These are phyloP conservation scores for Rhizopogon vulgaris DNA, from an alignment of 768 basidiomycete genomes.

Conservation along the genomic window DNA sequence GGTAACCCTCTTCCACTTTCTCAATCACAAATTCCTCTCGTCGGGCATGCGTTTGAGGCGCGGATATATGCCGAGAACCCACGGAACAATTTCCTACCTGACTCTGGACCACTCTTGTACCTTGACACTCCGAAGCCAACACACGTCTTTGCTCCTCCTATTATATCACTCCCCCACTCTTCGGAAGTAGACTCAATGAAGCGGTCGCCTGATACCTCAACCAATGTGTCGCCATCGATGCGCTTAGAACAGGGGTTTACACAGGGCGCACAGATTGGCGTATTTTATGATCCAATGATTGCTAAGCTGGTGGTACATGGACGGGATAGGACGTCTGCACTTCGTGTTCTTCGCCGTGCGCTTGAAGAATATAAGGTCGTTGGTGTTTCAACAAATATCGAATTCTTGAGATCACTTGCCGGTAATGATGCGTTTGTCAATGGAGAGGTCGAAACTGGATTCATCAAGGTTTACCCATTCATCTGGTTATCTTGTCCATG, in stretches of 20 bases:
- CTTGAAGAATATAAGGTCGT: slow-evolving; percentile 88
- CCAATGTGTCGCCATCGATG: slow-evolving; percentile 48
- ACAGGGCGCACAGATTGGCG: slow-evolving; percentile 74
- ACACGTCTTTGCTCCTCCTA: slow-evolving; percentile 52
- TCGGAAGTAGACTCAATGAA: slow-evolving; percentile 9
- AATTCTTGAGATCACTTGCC: slow-evolving; percentile 76
- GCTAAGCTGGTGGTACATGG: slow-evolving; percentile 90
- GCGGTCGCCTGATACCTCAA: slow-evolving; percentile 14
- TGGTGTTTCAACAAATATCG: slow-evolving; percentile 87
- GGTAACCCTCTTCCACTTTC: slow-evolving; percentile 78
- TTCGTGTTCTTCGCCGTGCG: slow-evolving; percentile 73
- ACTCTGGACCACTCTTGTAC: slow-evolving; percentile 78
- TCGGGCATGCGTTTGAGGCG: slow-evolving; percentile 92
- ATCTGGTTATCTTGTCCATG: neutral
- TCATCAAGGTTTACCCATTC: slow-evolving; percentile 55
- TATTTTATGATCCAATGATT: slow-evolving; percentile 91
- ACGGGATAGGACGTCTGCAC: slow-evolving; percentile 73
- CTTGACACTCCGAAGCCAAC: slow-evolving; percentile 77
- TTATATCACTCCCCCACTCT: slow-evolving; percentile 9
- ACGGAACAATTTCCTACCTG: slow-evolving; percentile 87
- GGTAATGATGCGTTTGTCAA: slow-evolving; percentile 71
- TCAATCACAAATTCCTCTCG: slow-evolving; percentile 76
- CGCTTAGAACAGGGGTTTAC: slow-evolving; percentile 89
- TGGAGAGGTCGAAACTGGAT: slow-evolving; percentile 86
- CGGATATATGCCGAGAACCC: slow-evolving; percentile 96